Conservation (phyloP, 345 rosid genomes). For the Populus alba region DNA sequence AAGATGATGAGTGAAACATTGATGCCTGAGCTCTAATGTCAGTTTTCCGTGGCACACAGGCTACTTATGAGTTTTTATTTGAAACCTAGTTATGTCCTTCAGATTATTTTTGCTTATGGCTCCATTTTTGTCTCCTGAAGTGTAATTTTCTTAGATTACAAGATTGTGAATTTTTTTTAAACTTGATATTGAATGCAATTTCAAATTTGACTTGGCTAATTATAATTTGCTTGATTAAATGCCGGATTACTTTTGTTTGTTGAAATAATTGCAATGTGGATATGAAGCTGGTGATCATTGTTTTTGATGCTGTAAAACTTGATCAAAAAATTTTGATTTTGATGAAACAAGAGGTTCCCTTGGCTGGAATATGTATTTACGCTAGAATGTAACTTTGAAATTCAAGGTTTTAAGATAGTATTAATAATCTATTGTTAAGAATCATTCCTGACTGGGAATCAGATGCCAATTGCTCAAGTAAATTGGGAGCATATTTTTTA, state of each 20-base stretch:
- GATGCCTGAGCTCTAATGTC: not conserved
- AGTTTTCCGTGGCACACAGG: not conserved
- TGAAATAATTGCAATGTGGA: too few species aligned
- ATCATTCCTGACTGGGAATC: too few species aligned
- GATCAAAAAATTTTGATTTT: too few species aligned
- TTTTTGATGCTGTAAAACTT: too few species aligned
- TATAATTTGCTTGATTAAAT: not conserved
- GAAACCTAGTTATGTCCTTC: not conserved
- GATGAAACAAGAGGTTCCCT: too few species aligned
- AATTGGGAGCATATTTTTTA: too few species aligned
- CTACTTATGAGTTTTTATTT: not conserved
- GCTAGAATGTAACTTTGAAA: too few species aligned
- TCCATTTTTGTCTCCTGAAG: slow-evolving; percentile 5
- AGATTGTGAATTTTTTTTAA: not conserved
- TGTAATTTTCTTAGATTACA: slow-evolving; percentile 8
- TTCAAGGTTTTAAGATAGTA: too few species aligned
- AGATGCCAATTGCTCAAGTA: too few species aligned
- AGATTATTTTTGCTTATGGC: not conserved
- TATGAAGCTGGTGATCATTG: not conserved
- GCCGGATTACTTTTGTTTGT: too few species aligned
- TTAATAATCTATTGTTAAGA: too few species aligned
- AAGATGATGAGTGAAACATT: slow-evolving; percentile 27
- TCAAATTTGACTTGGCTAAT: slow-evolving; percentile 13
- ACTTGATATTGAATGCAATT: slow-evolving; percentile 25
- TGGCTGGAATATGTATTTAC: too few species aligned